Evolutionary conservation across 257 asterid species (phyloP).

Genomic region (Vinca minor): DNA sequence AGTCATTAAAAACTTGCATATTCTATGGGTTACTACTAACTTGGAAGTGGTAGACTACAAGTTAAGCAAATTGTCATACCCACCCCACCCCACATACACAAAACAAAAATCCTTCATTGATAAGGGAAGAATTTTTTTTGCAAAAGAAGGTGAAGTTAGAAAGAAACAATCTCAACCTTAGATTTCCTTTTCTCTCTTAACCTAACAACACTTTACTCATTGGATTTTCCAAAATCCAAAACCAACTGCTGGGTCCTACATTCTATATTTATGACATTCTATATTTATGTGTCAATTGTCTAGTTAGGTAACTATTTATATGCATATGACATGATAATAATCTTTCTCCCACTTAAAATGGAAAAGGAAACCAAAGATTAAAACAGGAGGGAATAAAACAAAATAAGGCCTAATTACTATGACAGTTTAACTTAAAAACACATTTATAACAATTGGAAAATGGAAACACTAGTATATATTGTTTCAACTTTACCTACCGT

Average conservation of each 20-base stretch:
- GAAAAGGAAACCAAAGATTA: not conserved
- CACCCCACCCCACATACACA: conserved; percentile 29
- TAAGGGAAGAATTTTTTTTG: too few species aligned
- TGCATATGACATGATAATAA: not conserved
- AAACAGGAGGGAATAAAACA: too few species aligned
- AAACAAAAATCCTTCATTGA: conserved; percentile 34
- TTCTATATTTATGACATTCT: too few species aligned
- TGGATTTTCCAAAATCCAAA: conserved; percentile 28
- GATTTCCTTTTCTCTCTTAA: conserved; percentile 41
- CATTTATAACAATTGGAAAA: too few species aligned
- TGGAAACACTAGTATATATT: too few species aligned
- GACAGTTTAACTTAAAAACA: not conserved
- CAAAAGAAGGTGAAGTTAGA: too few species aligned
- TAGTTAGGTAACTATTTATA: conserved; percentile 21
- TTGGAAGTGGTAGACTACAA: conserved; percentile 46
- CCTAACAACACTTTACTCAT: conserved; percentile 33
- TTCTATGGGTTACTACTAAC: conserved; percentile 20
- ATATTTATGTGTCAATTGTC: conserved; percentile 11
- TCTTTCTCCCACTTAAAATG: not conserved
- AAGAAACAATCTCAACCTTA: conserved; percentile 29
- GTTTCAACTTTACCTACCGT: too few species aligned
- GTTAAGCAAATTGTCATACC: conserved; percentile 61
- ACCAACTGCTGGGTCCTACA: conserved; percentile 37
- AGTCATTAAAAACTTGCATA: conserved; percentile 10
- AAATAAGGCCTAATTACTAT: not conserved